Evolutionary conservation across 139 green algal genomes (phyloP), one percentile per base, ranked within the genome.

Genomic region (Coelastrella sp.): DNA sequence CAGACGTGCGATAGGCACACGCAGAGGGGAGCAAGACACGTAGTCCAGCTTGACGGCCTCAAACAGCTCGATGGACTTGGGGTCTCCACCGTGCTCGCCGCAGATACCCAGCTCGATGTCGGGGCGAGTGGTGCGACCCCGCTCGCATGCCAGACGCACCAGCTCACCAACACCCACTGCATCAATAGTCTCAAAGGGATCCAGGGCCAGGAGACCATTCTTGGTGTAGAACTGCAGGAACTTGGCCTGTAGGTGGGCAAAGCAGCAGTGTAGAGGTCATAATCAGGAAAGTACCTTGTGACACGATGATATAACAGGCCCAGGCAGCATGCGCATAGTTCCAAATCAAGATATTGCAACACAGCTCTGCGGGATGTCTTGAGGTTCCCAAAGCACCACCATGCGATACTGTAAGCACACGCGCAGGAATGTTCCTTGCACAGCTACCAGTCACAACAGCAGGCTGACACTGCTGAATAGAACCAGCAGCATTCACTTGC

Each of bases 11-110:
- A 99, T 98, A 80, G 97, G 97, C 85, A 99, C 97, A 20, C 97
- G 95, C 89, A 99, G 95, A 3, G 97, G 96, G 16, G 95, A 97
- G 95, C 97, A 99, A 13, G 93, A 97, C 32, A 99, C 97, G 85
- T 98, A 98, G 92, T 98, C 95, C 23, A 99, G 90, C 65, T 92
- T 92, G 22, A 87, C 81, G n/a, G 89, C 82, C 81, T 97, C 75
- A 78, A 98, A 97, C 92, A 98, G 97, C 14, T 92, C 95, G 16
- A 98, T 95, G 7, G 94, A 97, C 61, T 87, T 86, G 60, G 97
- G 95, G 85, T 99, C 97, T 23, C 97, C 97, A 58, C 97, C 97
- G 86, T 99, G 97, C 94, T 99, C 97, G 16, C 97, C 97, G 92
- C 97, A 99, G 60, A 99, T 95, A 81, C 96, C 96, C 17, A 99